Base-by-base conservation (phyloP, 1,139 yeast species). In the Petasospora rhodanensis region DNA sequence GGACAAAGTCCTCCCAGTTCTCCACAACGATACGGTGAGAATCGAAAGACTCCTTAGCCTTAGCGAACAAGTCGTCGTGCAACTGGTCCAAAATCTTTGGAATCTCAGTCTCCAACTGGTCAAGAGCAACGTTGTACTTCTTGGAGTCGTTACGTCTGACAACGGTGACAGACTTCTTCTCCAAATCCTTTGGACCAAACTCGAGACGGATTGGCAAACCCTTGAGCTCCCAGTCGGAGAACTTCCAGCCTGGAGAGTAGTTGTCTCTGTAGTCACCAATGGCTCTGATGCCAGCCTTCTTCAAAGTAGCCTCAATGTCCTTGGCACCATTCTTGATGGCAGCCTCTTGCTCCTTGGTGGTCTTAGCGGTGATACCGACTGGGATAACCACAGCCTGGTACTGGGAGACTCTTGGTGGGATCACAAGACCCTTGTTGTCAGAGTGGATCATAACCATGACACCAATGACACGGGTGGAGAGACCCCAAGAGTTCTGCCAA, bases 361-460 rank as follows among this genome's bases (percentile, higher is more conserved):
- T 78, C 71, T 86, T 87, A 49, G 81, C 78, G 33, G 96, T 89
- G 54, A 93, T 68, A 46, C 99, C 99, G 42, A 89, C 95, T 45
- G 99, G 97, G 45, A 93, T 78, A 36, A 91, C 81, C 37, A 87
- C 95, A 40, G 78, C 89, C 68, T 93, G 99, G 56, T 68, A 70
- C 63, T 83, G 93, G 16, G 99, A 86, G 23, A 91, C 96, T 57
- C 96, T 76, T 52, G 99, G 99, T 43, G 99, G 99, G 51, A 93
- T 73, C 31, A 93, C 98, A 54, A 93, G 73, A 59, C 99, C 99
- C 71, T 87, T 89, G 72, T 93, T 89, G 65, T 93, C 99, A 26
- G 97, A 87, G 62, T 93, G 99, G 41, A 87, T 78, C 99, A 93
- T 93, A 42, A 86, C 83, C 98, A 91, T 91, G 49, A 93, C 98